Evolutionary conservation across 2,329 filamentous ascomycete genomes (phyloP), one percentile per base, ranked within the genome.

Genomic region (Colletotrichum costaricense): DNA sequence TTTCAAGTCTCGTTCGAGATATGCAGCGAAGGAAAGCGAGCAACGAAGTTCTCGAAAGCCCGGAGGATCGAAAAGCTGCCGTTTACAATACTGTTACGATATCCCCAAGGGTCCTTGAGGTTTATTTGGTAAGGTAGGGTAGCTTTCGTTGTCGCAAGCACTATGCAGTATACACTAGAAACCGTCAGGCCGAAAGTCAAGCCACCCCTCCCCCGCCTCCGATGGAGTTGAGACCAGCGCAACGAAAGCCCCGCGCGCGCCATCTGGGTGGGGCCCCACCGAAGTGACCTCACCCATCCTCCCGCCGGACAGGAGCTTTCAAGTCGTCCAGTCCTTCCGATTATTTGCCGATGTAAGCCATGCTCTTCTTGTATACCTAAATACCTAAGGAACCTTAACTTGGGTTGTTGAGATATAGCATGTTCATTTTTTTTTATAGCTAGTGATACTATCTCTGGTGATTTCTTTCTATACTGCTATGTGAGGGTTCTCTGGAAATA

Each of bases 271-370:
- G n/a, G 19, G 58, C 69, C 69, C 73, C 73, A 74, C 69, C 38
- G 0, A 49, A 42, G 69, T 74, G 72, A 74, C 72, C 72, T 74
- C 72, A 66, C 72, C 35, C 64, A 38, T 63, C 63, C n/a, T 22
- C 28, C 56, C 65, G 69, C 16, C 19, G 42, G 42, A 49, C 8
- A 19, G 8, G 59, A 69, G 67, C 66, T 63, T 26, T 42, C 42
- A 22, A 55, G 46, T n/a, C 42, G 55, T 69, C 26, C 54, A 35
- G 33, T 35, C 33, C 33, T 35, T 49, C 69, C 46, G 52, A 22
- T 38, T 67, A 62, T 28, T 49, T 73, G 49, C 49, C 42, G 30
- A 46, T 54, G n/a, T 38, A 42, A 42, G 38, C 16, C 6, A 42
- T 35, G 33, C 33, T 2, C 33, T 12, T 35, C 11, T 5, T 5